A percentile compares a stretch with the other conserved stretches of the same genome.
phyloP scores from a whole-genome alignment of 2,329 filamentous ascomycete species.

The Hypoxylon sp. region DNA sequence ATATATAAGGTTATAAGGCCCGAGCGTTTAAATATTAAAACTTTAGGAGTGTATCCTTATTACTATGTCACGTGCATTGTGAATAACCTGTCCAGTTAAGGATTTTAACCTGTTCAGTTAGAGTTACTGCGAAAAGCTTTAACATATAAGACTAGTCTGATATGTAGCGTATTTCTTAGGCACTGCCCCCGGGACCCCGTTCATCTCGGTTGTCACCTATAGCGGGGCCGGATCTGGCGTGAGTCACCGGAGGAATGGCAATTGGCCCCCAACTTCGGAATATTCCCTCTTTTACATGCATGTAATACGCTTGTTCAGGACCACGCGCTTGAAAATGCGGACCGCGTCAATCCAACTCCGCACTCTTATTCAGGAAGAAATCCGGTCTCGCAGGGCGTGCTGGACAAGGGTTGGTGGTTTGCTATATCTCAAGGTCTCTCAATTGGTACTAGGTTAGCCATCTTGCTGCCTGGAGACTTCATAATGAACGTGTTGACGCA shows the following conservation, averaged over 20 bases:
- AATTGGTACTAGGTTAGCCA: not conserved
- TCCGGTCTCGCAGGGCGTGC: conserved; percentile 31
- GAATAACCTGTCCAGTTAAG: too few relatives aligned
- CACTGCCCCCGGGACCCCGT: conserved; percentile 12
- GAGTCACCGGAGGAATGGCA: conserved; percentile 35
- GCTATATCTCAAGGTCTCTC: not conserved
- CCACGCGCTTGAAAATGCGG: conserved; percentile 3
- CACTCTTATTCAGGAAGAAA: not conserved
- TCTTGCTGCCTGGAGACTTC: not conserved
- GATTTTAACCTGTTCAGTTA: too few relatives aligned
- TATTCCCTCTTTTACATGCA: too few relatives aligned
- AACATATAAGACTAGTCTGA: conserved; percentile 22
- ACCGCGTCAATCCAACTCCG: conserved; percentile 25
- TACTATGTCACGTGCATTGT: too few relatives aligned
- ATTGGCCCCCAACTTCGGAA: conserved; percentile 6
- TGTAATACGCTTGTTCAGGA: not conserved
- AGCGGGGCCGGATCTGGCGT: conserved; percentile 25
- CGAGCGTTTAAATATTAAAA: too few relatives aligned
- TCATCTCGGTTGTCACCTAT: conserved; percentile 18
- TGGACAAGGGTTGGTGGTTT: not conserved
- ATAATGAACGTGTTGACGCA: conserved; percentile 15
- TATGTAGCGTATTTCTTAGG: conserved; percentile 9
- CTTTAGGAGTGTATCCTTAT: too few relatives aligned
- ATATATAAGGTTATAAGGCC: too few relatives aligned
- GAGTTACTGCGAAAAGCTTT: conserved; percentile 33